phyloP scores from a whole-genome alignment of 2,329 filamentous ascomycete genomes.

The Penicillium hordei region DNA sequence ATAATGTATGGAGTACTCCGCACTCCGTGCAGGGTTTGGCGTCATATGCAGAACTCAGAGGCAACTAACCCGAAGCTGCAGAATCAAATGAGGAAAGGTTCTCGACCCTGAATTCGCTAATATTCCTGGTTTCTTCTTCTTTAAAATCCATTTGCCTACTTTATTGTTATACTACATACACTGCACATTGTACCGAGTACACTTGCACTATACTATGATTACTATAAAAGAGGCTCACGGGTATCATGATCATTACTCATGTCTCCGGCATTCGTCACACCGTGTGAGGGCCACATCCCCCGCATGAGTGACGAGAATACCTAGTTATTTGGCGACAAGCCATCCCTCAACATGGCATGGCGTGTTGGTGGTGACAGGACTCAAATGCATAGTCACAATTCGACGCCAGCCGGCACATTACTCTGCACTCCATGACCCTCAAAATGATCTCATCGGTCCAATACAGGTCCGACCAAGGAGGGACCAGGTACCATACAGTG shows the following conservation, averaged over 20 bases:
- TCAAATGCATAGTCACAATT: neutral
- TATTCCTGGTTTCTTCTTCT: neutral
- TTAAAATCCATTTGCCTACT: neutral
- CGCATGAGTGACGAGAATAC: neutral
- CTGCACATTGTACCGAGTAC: neutral
- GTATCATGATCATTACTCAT: slow-evolving; percentile 4
- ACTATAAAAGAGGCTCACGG: neutral
- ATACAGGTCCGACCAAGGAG: neutral
- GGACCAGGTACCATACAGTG: neutral
- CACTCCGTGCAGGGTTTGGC: neutral
- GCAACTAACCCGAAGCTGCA: slow-evolving; percentile 8
- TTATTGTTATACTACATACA: neutral
- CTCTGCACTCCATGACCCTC: neutral
- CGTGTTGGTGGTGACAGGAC: neutral
- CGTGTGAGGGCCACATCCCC: neutral
- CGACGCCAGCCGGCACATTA: neutral
- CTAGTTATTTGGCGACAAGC: neutral
- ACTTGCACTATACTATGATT: neutral
- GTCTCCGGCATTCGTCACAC: neutral
- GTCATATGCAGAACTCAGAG: neutral
- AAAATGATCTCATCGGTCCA: neutral
- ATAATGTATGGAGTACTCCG: neutral
- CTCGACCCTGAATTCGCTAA: neutral
- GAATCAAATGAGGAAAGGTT: slow-evolving; percentile 2
- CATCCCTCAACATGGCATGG: neutral